Base-by-base conservation (phyloP, 2,329 filamentous ascomycete genomes). In the Bipolaris victoriae region DNA sequence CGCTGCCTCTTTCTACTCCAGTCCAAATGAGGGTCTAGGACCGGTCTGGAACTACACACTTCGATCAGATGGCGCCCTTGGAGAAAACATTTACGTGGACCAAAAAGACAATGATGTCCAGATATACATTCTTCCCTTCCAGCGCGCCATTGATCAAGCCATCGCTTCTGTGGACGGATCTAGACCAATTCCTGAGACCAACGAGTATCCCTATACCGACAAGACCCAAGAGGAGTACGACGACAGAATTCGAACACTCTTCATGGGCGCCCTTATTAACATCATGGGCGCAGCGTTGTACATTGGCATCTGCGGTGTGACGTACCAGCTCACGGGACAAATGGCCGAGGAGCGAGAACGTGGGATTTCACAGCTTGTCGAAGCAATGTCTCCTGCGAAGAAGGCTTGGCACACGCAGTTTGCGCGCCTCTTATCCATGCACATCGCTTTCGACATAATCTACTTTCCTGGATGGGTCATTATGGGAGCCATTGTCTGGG, bases 41-140 rank as follows among this genome's bases (percentile, higher is more conserved):
- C 83, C 84, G 1, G 76, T 84, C 43, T 97, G 93, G 93, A 96
- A 95, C 76, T 97, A 97, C 71, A 93, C 91, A 0, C 81, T 97
- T 24, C 83, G 90, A 55, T 87, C 87, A 2, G 93, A 97, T 71
- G 88, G 88, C 35, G 82, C 86, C 0, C 81, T 96, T 55, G 88
- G 88, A 18, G 73, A 77, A 7, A 84, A 83, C 52, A 87, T 96
- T 59, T 82, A 88, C 62, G 84, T 89, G 29, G 80, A 87, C 33
- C 80, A 80, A n/a, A 76, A 82, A 43, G 82, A 83, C 63, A 96
- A 96, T 70, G 89, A 91, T 72, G 86, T 86, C 46, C 83, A 97
- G 75, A 80, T 94, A 18, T 96, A 93, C 67, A 77, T 90, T 37
- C 79, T 96, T 16, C 93, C 92, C 1, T 79, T 97, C 20, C 92